These are phyloP conservation scores for Liriodendron chinense DNA, from an alignment of 164 flowering plant species.

Conservation along the genomic window DNA sequence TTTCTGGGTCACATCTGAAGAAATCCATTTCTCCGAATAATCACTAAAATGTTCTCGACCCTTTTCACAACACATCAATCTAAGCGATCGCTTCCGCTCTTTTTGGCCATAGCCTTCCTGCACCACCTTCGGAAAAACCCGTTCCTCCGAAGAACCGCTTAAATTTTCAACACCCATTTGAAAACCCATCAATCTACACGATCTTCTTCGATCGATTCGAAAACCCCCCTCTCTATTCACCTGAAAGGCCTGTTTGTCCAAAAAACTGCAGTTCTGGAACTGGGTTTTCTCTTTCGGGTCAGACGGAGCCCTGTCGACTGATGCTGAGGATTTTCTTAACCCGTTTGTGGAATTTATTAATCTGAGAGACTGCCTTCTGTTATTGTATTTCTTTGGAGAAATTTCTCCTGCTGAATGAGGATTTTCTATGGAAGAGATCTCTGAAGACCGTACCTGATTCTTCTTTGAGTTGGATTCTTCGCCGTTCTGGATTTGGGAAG, in stretches of 20 bases:
- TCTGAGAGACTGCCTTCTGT: not conserved
- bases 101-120: conserved; percentile 2
- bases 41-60: not conserved
- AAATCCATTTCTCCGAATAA: conserved; percentile 3
- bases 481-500: not conserved
- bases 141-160: not conserved
- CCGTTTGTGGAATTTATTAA: not conserved
- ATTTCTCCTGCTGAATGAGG: not conserved
- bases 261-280: not conserved
- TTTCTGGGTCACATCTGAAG: conserved; percentile 5
- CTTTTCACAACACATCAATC: conserved; percentile 3
- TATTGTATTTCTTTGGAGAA: not conserved
- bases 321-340: not conserved
- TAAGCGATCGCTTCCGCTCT: not conserved
- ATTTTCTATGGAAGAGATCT: not conserved
- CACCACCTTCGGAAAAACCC: not conserved
- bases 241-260: not conserved
- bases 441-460: not conserved
- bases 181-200: not conserved
- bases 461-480: not conserved
- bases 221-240: not conserved
- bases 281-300: not conserved
- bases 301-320: not conserved
- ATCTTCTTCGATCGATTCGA: not conserved
- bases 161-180: not conserved